Percentiles rank a stretch among this genome's conserved stretches.
phyloP scores from a whole-genome alignment of 2,329 filamentous ascomycete genomes.

The Metarhizium humberi region DNA sequence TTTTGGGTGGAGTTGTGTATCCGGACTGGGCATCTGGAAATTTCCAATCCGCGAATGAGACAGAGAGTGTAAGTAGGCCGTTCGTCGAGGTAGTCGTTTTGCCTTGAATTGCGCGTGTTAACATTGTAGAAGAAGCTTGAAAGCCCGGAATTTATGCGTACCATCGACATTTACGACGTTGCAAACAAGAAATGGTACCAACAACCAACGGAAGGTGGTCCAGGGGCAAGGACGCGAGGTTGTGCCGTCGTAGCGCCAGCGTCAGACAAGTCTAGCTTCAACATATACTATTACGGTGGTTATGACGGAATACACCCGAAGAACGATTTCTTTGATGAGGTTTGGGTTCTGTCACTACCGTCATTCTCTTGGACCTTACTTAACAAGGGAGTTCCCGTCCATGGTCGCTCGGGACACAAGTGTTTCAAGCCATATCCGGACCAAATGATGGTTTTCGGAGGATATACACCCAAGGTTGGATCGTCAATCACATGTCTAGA shows the following conservation, averaged over 20 bases:
- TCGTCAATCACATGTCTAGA: slow-evolving; percentile 33
- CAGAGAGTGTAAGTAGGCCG: slow-evolving; percentile 21
- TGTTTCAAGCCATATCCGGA: slow-evolving; percentile 69
- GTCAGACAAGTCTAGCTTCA: slow-evolving; percentile 63
- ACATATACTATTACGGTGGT: slow-evolving; percentile 79
- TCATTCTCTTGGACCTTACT: slow-evolving; percentile 69
- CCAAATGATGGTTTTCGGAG: slow-evolving; percentile 73
- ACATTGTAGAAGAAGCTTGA: slow-evolving; percentile 38
- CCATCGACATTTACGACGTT: slow-evolving; percentile 71
- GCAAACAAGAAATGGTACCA: slow-evolving; percentile 57
- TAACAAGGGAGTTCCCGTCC: slow-evolving; percentile 35
- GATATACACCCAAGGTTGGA: slow-evolving; percentile 36
- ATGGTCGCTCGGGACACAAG: slow-evolving; percentile 60
- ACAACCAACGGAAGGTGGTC: slow-evolving; percentile 54
- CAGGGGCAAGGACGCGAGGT: slow-evolving; percentile 52
- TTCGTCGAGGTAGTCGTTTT: background rate
- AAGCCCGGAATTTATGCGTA: slow-evolving; percentile 61
- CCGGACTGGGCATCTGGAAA: slow-evolving; percentile 36
- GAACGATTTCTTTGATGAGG: slow-evolving; percentile 48
- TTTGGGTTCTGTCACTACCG: slow-evolving; percentile 74
- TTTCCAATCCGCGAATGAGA: slow-evolving; percentile 18
- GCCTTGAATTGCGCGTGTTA: background rate
- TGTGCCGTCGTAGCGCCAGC: slow-evolving; percentile 69
- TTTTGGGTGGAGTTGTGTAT: slow-evolving; percentile 63
- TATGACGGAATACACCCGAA: slow-evolving; percentile 44